A percentile compares a stretch with the other conserved stretches of the same genome.
Conservation (phyloP, 169 alveolate genomes). For the Plasmodium cynomolgi region DNA sequence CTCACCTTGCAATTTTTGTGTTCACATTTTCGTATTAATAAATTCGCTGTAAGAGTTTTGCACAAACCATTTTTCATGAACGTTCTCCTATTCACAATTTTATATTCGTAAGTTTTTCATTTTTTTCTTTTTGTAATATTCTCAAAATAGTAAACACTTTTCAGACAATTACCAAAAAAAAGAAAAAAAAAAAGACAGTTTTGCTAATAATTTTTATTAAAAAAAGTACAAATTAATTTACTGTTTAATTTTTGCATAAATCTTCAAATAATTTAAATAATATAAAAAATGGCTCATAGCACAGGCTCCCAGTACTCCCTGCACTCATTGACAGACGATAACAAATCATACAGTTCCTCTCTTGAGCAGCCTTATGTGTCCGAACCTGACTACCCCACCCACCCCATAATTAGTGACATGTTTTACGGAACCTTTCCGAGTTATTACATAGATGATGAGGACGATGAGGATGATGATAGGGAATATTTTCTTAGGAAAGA, state of each 20-base stretch:
- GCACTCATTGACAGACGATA: background rate
- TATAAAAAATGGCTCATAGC: background rate
- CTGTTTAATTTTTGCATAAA: no score
- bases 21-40: background rate
- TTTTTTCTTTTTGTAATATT: background rate
- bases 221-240: background rate
- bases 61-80: background rate
- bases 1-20: background rate
- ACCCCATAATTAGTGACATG: background rate
- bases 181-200: no score
- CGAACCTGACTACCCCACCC: background rate
- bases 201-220: background rate
- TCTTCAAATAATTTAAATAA: background rate
- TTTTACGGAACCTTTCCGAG: background rate
- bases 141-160: background rate
- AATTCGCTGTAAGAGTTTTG: background rate
- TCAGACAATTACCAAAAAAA: background rate
- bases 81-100: background rate
- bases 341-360: background rate
- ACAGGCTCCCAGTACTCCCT: background rate
- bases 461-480: background rate
- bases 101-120: background rate
- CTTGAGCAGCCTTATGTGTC: background rate
- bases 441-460: background rate
- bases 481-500: background rate